Evolutionary conservation across 2,329 filamentous ascomycete species (phyloP), one percentile per base, ranked within the genome.

Genomic region (Fusarium gaditjirri): DNA sequence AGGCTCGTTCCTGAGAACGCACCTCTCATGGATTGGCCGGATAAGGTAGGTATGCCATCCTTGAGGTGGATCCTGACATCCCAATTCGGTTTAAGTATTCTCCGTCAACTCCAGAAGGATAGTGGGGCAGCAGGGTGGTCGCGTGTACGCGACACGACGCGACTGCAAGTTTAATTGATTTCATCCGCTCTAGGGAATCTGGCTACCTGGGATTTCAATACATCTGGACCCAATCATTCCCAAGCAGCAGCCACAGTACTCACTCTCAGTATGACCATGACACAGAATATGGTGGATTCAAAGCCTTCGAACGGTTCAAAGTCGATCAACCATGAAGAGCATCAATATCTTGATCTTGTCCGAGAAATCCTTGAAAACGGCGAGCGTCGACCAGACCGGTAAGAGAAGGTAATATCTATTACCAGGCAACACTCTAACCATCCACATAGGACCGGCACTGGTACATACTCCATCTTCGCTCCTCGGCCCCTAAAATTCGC

Each of bases 311-410:
- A 63, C 44, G 72, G 52, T 31, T 65, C 71, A 13, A 46, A 69
- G 36, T 44, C 64, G 35, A 54, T 72, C 29, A 77, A 77, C 38
- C 94, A 97, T 78, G 95, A 98, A 85, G 96, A 99, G 84, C 86
- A 94, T 79, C 96, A 98, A 83, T 99, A 99, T 81, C 91, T 99
- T 66, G 88, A 95, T 76, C 88, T 99, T 31, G 94, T 98, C 70
- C 92, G 91, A 73, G 89, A 94, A 74, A 98, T 98, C 78, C 87
- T 99, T 21, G 85, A 90, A 21, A 84, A 89, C 31, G 96, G 96
- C 77, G 96, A 99, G 81, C 91, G 94, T 79, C 92, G 96, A 23
- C 94, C 94, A 36, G 96, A 99, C 81, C 88, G 94, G 92, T 93
- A 85, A 69, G 73, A 43, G 33, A 49, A 23, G 16, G 29, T n/a